A percentile compares a stretch with the other conserved stretches of the same genome.
Evolutionary conservation across 2,329 filamentous ascomycete genomes (phyloP).

Genomic region (Scedosporium dehoogii): DNA sequence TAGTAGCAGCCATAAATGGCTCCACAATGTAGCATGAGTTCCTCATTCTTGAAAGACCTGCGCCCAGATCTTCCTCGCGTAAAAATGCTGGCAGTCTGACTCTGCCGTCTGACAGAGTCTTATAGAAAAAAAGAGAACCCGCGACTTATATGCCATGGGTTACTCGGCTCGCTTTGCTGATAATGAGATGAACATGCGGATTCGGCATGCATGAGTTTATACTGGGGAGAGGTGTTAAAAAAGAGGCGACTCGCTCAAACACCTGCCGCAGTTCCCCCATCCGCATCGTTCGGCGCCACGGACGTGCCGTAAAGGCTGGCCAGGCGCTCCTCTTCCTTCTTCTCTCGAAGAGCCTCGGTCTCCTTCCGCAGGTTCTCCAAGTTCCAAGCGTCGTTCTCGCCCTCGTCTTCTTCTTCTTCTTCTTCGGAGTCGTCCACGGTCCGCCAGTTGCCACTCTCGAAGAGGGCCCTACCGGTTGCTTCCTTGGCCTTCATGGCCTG

Average conservation of each 20-base stretch:
- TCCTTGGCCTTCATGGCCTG: slow-evolving; percentile 87
- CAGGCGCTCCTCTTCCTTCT: slow-evolving; percentile 63
- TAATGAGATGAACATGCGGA: neutral
- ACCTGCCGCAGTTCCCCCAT: neutral
- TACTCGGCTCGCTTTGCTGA: too few relatives aligned
- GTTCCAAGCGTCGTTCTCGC: slow-evolving; percentile 56
- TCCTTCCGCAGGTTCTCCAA: slow-evolving; percentile 72
- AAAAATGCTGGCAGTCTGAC: neutral
- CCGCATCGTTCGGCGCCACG: neutral
- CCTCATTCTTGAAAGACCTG: neutral
- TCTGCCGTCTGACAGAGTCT: too few relatives aligned
- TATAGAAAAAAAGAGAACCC: too few relatives aligned
- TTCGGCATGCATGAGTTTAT: neutral
- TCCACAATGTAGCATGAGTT: neutral
- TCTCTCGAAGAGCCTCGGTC: slow-evolving; percentile 65
- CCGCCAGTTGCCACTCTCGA: slow-evolving; percentile 93
- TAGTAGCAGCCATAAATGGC: neutral
- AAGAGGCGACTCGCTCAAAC: neutral
- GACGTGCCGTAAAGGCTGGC: neutral
- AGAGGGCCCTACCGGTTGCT: slow-evolving; percentile 86
- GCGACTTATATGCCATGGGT: neutral
- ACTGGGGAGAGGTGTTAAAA: neutral
- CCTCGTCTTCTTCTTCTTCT: slow-evolving; percentile 48
- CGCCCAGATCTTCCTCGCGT: neutral
- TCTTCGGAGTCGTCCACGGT: slow-evolving; percentile 55